Base-by-base conservation (phyloP, 495 filamentous ascomycete species). In the Aspergillus coremiiformis region DNA sequence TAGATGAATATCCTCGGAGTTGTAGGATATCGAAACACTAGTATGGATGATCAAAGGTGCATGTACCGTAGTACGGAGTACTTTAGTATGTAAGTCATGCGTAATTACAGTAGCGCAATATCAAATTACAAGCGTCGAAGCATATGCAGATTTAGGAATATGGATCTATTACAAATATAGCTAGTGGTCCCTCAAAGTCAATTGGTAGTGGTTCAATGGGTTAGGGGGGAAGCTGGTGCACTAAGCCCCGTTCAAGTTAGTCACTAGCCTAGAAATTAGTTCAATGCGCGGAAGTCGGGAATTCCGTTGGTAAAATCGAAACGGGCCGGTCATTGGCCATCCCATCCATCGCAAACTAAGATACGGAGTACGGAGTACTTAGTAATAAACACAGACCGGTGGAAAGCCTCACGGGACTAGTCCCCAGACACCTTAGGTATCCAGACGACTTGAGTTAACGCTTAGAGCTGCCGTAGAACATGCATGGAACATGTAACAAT, bases 401-500 rank as follows among this genome's bases (percentile, higher is more conserved):
- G 47, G 35, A 26, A 49, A 8, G 33, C 47, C 47, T 49, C 47
- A 27, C 39, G 32, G 14, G n/a, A 10, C 12, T n/a, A n/a, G 24
- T 27, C 32, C 15, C 24, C 27, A 30, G 24, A 26, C 23, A 19
- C 35, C 49, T 50, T 14, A 35, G 32, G 32, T 35, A 10, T 35
- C 32, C 15, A 21, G 15, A 10, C 37, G 9, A 12, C 17, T 41
- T 41, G 37, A 41, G 37, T 41, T 41, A 41, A 41, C 37, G 37
- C 51, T 53, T 66, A 62, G 64, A 71, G 62, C 63, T 55, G 64
- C 53, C 66, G 67, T 61, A 72, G 69, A 73, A 74, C 47, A 68
- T 72, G 71, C 69, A 73, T 73, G 65, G 71, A 71, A 74, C 66
- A 64, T 61, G 58, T 60, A 60, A 57, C 46, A 47, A 39, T 23